Conservation (phyloP, 148 eudicot species). For the Cornus suecica region DNA sequence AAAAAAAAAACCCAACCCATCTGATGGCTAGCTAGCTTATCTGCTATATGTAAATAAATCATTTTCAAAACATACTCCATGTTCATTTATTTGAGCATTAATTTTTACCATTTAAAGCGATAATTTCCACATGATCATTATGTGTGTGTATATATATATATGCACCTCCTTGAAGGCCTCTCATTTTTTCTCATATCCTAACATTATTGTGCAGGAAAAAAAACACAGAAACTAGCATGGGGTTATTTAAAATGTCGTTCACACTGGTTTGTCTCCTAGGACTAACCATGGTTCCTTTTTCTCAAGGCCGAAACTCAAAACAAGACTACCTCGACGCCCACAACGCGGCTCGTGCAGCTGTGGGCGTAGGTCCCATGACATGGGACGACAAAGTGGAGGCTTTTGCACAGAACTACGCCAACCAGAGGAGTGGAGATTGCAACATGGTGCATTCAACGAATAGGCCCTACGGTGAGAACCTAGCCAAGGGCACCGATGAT, state of each 20-base stretch:
- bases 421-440: constrained; percentile 27
- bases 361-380: constrained; percentile 25
- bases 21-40: no score
- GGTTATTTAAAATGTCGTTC: neutral
- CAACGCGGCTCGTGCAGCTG: constrained; percentile 30
- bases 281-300: neutral
- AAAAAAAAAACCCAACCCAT: no score
- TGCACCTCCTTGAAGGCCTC: no score
- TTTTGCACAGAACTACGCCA: constrained; percentile 34
- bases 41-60: no score
- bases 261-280: neutral
- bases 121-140: no score
- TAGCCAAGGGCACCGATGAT: constrained; percentile 16
- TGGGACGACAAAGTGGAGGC: constrained; percentile 28
- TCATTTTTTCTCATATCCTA: no score
- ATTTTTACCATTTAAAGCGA: no score
- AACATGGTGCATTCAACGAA: constrained; percentile 27
- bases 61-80: no score
- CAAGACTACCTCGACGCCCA: constrained; percentile 37
- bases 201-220: no score
- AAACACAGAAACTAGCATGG: no score
- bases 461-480: constrained; percentile 34
- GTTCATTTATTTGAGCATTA: no score
- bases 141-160: no score
- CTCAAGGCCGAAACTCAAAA: constrained; percentile 34